Base-by-base conservation (phyloP, 129 eudicot species). In the Helianthus tuberosus region DNA sequence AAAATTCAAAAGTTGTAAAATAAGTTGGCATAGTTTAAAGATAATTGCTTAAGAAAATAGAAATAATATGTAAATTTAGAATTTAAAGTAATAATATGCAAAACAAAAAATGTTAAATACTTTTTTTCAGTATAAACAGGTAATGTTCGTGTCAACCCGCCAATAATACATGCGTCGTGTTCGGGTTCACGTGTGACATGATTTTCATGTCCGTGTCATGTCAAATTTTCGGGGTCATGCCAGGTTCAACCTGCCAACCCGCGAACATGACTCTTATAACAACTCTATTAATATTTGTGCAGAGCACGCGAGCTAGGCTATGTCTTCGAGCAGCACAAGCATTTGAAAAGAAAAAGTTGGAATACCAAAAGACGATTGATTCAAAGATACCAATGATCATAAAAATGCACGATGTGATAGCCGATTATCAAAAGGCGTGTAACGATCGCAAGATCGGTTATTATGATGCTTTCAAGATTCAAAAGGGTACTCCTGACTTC, bases 281-380 rank as follows among this genome's bases (percentile, higher is more conserved):
- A 6, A 9, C 10, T 43, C 10, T 43, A 41, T 8, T 47, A 73
- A 9, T 36, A 47, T 66, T 58, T n/a, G n/a, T 54, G 51, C 84
- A 94, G 98, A 85, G 91, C 80, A 71, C 92, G 29, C 75, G 87
- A 75, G 97, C 91, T 35, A 80, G 96, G 59, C 69, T 94, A 44
- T 86, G 97, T 59, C 88, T 94, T 54, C 88, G 88, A 20, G 98
- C 98, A 23, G 96, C 98, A 12, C 97, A 90, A 35, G 97, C 88
- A 59, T 71, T 88, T 46, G 93, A 94, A 83, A 85, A 77, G 83
- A 96, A 83, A 73, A 94, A 83, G 66, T 73, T 48, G 35, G 77
- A 61, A 79, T 90, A 86, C 72, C 82, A 90, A 66, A 54, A 8
- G 15, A 86, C 32, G 59, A 88, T 94, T 4, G 86, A 86, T 35